Evolutionary conservation across 2,329 filamentous ascomycete species (phyloP).

Genomic region (Periglandula ipomoeae): DNA sequence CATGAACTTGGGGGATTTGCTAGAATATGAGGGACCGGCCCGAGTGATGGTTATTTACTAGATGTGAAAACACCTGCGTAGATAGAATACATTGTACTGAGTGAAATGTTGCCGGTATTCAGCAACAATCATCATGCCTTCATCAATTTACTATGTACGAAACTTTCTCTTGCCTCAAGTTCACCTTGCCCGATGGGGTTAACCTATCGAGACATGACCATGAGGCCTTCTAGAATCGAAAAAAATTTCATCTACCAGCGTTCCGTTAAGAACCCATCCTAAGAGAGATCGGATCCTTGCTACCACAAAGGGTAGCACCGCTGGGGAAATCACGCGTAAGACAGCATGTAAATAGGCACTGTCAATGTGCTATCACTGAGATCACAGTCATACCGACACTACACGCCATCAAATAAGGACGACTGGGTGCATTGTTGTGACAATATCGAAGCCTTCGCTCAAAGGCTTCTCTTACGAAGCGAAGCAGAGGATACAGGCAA

Average conservation of each 20-base stretch:
- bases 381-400: neutral
- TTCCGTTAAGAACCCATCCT: slow-evolving; percentile 73
- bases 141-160: slow-evolving; percentile 23
- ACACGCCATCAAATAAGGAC: neutral
- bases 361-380: neutral
- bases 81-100: neutral
- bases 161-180: slow-evolving; percentile 32
- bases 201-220: slow-evolving; percentile 16
- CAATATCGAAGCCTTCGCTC: neutral
- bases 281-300: slow-evolving; percentile 61
- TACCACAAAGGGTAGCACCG: slow-evolving; percentile 65
- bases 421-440: neutral
- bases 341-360: too few relatives aligned
- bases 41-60: too few relatives aligned
- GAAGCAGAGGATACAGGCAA: neutral
- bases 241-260: slow-evolving; percentile 56
- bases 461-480: neutral
- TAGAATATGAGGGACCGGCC: too few relatives aligned
- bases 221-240: slow-evolving; percentile 31
- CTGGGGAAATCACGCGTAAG: slow-evolving; percentile 41
- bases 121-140: too few relatives aligned
- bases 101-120: neutral
- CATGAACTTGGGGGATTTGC: neutral
- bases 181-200: slow-evolving; percentile 20
- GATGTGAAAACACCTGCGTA: too few relatives aligned